Base-by-base conservation (phyloP, 2,329 filamentous ascomycete species). In the Ophiostoma angusticollis region DNA sequence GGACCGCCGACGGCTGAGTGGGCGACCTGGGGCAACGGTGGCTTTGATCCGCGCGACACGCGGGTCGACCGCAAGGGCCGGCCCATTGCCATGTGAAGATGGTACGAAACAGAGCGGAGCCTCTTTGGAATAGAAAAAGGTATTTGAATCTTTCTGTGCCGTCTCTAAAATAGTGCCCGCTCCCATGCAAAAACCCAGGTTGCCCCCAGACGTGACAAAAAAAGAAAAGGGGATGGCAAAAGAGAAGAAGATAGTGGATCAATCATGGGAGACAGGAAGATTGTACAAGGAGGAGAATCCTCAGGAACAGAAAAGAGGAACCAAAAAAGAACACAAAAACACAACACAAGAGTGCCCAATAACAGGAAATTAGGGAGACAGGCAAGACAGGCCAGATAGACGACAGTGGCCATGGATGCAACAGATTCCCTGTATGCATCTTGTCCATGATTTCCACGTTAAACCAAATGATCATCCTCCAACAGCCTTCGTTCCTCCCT, bases 21-120 rank as follows among this genome's bases (percentile, higher is more conserved):
- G 91, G 89, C 89, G 9, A 75, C 80, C 14, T 96, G 86, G 85
- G 91, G 89, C 0, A 84, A 87, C 48, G 89, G 89, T 2, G 91
- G 89, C 0, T 96, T 96, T 56, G 85, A 96, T 61, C 89, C 89
- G 1, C 70, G 83, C 35, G 91, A 96, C 59, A 74, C 82, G 57
- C 72, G 89, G 46, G 86, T 95, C 8, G 83, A 89, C 58, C 73
- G 80, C 49, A 95, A 94, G 62, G 86, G 87, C 2, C 77, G 78
- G 51, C 74, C 73, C 47, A 72, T 74, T 45, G 69, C 67, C 46
- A 49, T 46, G 45, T 42, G 31, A 19, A 18, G 17, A 37, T 23
- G 4, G 9, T 6, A 13, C 8, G 9, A 27, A n/a, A 12, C 5
- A 37, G 30, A 19, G 13, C 5, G 11, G 13, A 30, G 13, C n/a